phyloP scores from a whole-genome alignment of 1,139 yeast genomes.

The Blastobotrys arbuscula region DNA sequence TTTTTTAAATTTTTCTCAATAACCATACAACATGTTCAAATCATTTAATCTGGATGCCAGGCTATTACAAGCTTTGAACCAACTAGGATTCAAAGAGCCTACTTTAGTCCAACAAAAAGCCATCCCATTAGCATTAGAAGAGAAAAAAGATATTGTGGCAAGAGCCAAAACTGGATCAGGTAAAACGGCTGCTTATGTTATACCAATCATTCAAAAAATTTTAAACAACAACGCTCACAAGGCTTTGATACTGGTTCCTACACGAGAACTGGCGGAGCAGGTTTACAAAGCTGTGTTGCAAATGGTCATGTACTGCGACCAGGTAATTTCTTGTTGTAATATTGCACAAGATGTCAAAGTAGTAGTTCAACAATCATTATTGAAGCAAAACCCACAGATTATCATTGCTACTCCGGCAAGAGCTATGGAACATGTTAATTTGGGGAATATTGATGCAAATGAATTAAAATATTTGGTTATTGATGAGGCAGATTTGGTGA shows the following conservation, averaged over 20 bases:
- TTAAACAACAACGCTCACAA: slow-evolving; percentile 35
- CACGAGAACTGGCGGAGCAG: slow-evolving; percentile 81
- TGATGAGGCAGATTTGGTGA: slow-evolving; percentile 91
- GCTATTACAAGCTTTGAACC: slow-evolving; percentile 67
- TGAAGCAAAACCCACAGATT: slow-evolving; percentile 68
- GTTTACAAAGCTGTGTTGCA: slow-evolving; percentile 66
- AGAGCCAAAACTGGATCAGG: slow-evolving; percentile 91
- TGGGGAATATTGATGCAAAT: slow-evolving; percentile 37
- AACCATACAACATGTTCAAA: slow-evolving; percentile 18
- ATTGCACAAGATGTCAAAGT: slow-evolving; percentile 69
- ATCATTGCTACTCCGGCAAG: slow-evolving; percentile 86
- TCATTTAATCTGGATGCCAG: slow-evolving; percentile 60
- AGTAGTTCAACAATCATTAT: slow-evolving; percentile 63
- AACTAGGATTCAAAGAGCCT: slow-evolving; percentile 75
- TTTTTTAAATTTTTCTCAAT: too few species aligned
- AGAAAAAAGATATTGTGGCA: slow-evolving; percentile 80
- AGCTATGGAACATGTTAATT: slow-evolving; percentile 43
- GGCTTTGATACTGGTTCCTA: slow-evolving; percentile 75
- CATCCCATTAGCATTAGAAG: slow-evolving; percentile 86
- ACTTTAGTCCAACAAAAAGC: slow-evolving; percentile 87
- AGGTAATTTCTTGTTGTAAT: slow-evolving; percentile 60
- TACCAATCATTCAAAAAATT: slow-evolving; percentile 71
- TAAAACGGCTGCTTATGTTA: slow-evolving; percentile 76
- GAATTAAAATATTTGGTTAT: slow-evolving; percentile 68
- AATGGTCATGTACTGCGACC: slow-evolving; percentile 65